phyloP scores from a whole-genome alignment of 2,329 filamentous ascomycete species.

The Aspergillus felis region DNA sequence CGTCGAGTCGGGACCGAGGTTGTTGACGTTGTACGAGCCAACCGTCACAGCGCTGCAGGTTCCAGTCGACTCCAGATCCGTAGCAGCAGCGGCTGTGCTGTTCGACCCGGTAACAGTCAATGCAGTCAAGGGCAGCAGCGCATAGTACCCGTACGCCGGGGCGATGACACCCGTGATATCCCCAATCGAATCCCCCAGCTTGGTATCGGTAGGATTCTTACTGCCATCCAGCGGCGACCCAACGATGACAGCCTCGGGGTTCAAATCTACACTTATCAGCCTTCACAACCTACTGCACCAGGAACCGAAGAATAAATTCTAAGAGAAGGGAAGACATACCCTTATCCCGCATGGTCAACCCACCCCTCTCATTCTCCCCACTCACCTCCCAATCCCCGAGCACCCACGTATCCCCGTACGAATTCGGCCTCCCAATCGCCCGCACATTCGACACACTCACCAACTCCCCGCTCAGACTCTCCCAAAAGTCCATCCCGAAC shows the following conservation, averaged over 20 bases:
- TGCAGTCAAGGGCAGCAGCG: conserved; percentile 61
- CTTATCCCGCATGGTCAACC: conserved; percentile 58
- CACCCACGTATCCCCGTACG: conserved; percentile 66
- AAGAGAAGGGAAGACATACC: conserved; percentile 33
- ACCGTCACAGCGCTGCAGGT: conserved; percentile 61
- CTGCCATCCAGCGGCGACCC: conserved; percentile 63
- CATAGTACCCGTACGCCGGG: conserved; percentile 65
- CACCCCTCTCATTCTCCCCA: conserved; percentile 60
- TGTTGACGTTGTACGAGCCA: conserved; percentile 68
- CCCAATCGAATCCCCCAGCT: conserved; percentile 61
- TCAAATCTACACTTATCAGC: conserved; percentile 49
- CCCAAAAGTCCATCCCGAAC: conserved; percentile 72
- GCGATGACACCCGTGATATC: conserved; percentile 67
- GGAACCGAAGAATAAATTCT: too few species aligned
- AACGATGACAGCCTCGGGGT: conserved; percentile 66
- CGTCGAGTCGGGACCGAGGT: conserved; percentile 55
- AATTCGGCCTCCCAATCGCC: conserved; percentile 59
- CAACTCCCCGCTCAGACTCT: conserved; percentile 63
- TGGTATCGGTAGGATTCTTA: conserved; percentile 55
- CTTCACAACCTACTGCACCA: too few species aligned
- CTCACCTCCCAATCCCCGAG: conserved; percentile 61
- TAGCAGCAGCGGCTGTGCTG: conserved; percentile 47
- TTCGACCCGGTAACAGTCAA: conserved; percentile 47
- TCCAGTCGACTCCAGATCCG: conserved; percentile 47
- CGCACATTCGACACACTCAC: conserved; percentile 59